Evolutionary conservation across 768 basidiomycete species (phyloP), one percentile per base, ranked within the genome.

Genomic region (Termitomyces sp.): DNA sequence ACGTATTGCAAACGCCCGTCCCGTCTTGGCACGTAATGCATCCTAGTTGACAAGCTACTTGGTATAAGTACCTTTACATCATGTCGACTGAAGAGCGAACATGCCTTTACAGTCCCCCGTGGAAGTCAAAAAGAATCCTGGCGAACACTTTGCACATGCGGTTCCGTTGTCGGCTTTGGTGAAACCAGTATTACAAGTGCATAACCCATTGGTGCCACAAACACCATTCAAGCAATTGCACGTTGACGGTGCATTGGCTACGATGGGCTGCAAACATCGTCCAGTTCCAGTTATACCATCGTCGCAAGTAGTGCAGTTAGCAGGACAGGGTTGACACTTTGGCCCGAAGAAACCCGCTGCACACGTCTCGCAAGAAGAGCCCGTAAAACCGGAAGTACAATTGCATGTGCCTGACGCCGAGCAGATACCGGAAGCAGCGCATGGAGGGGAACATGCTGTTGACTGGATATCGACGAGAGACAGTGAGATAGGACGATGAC

Each of bases 141-240:
- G 53, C 1, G 78, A 74, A 60, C 88, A 90, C 43, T 78, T 70
- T 15, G 83, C 78, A 61, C 88, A 90, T 28, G 78, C 77, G 0
- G 87, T 88, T 5, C 86, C 84, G 47, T 86, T 85, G 24, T 70
- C 71, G 0, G 78, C 83, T 0, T 74, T 76, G 1, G 78, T 81
- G 77, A 83, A 87, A 0, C 85, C 83, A 0, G 77, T 61, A 44
- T 81, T 78, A 61, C 84, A 87, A 1, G 76, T 70, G 56, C 91
- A 92, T 56, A 82, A 79, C 0, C 88, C 85, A 56, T 82, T 77
- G 0, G 79, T 58, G 1, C 78, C 77, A 68, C 92, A 95, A 32
- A 82, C 71, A 7, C 92, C 92, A 62, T 90, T 93, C 54, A 83
- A 56, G 63, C 92, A 94, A 62, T 89, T 87, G 68, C 92, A 94